Evolutionary conservation across 2,329 filamentous ascomycete genomes (phyloP).

Genomic region (Colletotrichum sp.): DNA sequence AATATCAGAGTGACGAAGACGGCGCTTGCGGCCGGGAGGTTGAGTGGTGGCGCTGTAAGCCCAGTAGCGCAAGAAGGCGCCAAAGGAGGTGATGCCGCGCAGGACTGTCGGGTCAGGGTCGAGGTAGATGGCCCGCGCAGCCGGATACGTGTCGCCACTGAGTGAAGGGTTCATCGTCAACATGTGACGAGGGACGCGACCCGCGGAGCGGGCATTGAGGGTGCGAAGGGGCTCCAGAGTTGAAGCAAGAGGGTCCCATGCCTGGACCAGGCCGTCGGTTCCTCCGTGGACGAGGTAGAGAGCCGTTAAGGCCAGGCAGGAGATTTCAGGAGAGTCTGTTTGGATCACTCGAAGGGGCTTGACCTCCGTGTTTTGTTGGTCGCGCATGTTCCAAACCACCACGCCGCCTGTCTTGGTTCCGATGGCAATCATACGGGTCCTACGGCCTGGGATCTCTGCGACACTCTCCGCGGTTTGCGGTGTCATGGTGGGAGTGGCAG

Average conservation of each 20-base stretch:
- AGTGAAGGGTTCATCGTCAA: constrained; percentile 59
- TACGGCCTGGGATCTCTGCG: constrained; percentile 79
- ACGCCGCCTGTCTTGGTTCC: constrained; percentile 82
- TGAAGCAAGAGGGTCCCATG: constrained; percentile 95
- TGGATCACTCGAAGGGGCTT: constrained; percentile 81
- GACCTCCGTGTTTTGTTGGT: constrained; percentile 64
- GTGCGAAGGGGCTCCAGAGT: constrained; percentile 80
- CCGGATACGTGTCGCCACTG: constrained; percentile 76
- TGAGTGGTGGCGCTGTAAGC: constrained; percentile 86
- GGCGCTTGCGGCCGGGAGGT: constrained; percentile 79
- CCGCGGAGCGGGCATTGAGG: constrained; percentile 83
- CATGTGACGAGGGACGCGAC: constrained; percentile 78
- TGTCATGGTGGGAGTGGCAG: constrained; percentile 47
- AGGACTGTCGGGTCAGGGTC: constrained; percentile 88
- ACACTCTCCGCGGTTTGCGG: constrained; percentile 36
- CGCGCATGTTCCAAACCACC: constrained; percentile 84
- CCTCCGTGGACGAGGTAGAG: constrained; percentile 92
- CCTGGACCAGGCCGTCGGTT: constrained; percentile 92
- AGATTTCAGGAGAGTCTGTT: constrained; percentile 88
- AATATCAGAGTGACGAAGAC: constrained; percentile 69
- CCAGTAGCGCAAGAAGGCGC: constrained; percentile 90
- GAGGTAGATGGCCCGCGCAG: constrained; percentile 82
- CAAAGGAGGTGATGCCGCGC: constrained; percentile 85
- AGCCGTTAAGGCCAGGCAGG: constrained; percentile 81
- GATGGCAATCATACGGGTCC: constrained; percentile 79